Evolutionary conservation across 495 filamentous ascomycete genomes (phyloP), one percentile per base, ranked within the genome.

Genomic region (Lophium mytilinum): DNA sequence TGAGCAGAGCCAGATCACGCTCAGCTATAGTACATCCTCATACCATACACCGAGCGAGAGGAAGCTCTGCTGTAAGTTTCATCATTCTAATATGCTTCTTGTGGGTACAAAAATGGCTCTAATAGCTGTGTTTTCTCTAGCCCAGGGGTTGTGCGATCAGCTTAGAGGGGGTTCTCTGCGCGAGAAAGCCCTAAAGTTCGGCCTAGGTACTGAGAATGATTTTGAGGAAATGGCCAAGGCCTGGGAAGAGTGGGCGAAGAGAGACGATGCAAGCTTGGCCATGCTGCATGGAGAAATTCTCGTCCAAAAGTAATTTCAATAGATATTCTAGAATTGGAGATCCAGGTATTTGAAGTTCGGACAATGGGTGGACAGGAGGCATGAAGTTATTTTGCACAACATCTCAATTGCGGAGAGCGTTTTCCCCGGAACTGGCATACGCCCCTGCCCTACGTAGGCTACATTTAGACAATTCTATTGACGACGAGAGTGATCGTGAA

Each of bases 211-310:
- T n/a, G 68, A 69, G 40, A 61, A 60, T 42, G 71, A 70, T 17
- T 46, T 75, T 37, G 73, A 75, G 19, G 68, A 73, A 50, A 74
- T 77, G 73, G 61, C 65, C 35, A 58, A 67, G 50, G 72, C 61
- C n/a, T 77, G 72, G 73, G 58, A 67, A 57, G 68, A 67, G 60
- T 78, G 73, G 73, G 62, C 57, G 30, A 60, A 60, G 41, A 60
- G 45, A 45, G 70, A 69, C n/a, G 67, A 72, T 60, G 70, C 67
- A 36, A 68, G 53, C 4, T 57, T 72, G 53, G 69, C 66, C n/a
- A 65, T 67, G 56, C 48, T 76, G 62, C 65, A 73, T 36, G 75
- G 75, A 34, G 74, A 77, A 61, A 66, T 74, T 24, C 53, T 76
- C 15, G 62, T 71, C n/a, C 60, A 60, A 36, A 73, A 71, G 59